These are phyloP conservation scores for Fusarium dimerum DNA, from an alignment of 2,329 filamentous ascomycete species.

Conservation along the genomic window DNA sequence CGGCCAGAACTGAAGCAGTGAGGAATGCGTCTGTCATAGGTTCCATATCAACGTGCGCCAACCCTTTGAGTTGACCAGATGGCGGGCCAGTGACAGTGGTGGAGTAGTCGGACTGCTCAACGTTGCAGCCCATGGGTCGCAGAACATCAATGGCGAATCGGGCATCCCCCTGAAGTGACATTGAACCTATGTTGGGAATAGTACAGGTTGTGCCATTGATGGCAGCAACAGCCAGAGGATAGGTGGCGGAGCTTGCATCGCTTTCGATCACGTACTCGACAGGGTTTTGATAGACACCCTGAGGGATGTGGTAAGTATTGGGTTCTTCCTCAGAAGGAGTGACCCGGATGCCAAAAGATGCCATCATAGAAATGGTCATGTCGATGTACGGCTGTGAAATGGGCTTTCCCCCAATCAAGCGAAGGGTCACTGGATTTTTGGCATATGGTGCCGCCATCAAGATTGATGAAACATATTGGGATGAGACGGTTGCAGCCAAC, in stretches of 20 bases:
- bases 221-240: slow-evolving; percentile 89
- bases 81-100: slow-evolving; percentile 93
- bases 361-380: slow-evolving; percentile 99
- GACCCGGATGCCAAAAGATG: slow-evolving; percentile 82
- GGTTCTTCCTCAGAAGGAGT: slow-evolving; percentile 73
- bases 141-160: slow-evolving; percentile 90
- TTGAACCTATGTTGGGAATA: slow-evolving; percentile 91
- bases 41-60: slow-evolving; percentile 93
- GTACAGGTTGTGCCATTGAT: slow-evolving; percentile 96
- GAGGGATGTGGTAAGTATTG: slow-evolving; percentile 92
- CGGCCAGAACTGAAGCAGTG: slow-evolving; percentile 89
- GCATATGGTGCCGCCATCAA: slow-evolving; percentile 97
- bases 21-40: slow-evolving; percentile 99
- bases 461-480: slow-evolving; percentile 97
- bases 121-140: slow-evolving; percentile 88
- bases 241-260: slow-evolving; percentile 96
- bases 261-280: slow-evolving; percentile 89
- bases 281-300: slow-evolving; percentile 81
- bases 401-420: slow-evolving; percentile 91
- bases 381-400: slow-evolving; percentile 98
- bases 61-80: slow-evolving; percentile 69
- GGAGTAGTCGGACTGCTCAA: slow-evolving; percentile 79
- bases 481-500: slow-evolving; percentile 91
- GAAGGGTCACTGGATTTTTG: slow-evolving; percentile 87
- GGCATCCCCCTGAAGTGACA: slow-evolving; percentile 91